Evolutionary conservation across 2,329 filamentous ascomycete species (phyloP).

Genomic region (Hymenoscyphus fraxineus): DNA sequence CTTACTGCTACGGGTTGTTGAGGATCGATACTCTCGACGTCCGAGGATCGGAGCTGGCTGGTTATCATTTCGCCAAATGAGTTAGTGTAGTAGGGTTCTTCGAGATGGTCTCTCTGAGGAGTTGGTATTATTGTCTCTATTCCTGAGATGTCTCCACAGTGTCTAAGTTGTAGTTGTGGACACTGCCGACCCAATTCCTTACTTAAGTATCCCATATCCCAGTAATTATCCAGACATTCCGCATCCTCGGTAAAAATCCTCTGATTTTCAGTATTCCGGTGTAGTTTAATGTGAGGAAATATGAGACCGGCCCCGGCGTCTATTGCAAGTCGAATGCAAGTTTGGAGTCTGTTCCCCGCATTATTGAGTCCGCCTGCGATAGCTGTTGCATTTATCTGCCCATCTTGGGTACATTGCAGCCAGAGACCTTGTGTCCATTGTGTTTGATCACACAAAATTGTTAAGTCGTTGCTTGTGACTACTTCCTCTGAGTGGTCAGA

Average conservation of each 20-base stretch:
- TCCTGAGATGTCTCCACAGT: constrained; percentile 10
- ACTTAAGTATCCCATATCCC: constrained; percentile 13
- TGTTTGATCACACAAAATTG: constrained; percentile 31
- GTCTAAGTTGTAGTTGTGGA: constrained; percentile 14
- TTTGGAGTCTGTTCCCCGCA: constrained; percentile 18
- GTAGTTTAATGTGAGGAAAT: constrained; percentile 8
- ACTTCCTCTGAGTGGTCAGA: background rate
- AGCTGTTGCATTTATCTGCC: constrained; percentile 7
- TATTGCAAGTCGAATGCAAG: constrained; percentile 20
- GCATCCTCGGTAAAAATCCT: constrained; percentile 4
- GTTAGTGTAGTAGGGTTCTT: constrained; percentile 5
- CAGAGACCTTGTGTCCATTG: constrained; percentile 22
- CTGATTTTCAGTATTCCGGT: background rate
- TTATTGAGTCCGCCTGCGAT: constrained; percentile 22
- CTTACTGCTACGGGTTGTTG: constrained; percentile 10
- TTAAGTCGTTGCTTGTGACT: background rate
- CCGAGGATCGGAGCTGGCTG: background rate
- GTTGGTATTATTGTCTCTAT: constrained; percentile 5
- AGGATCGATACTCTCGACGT: constrained; percentile 6
- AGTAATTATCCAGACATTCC: constrained; percentile 13
- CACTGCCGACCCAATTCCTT: constrained; percentile 10
- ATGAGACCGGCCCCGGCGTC: constrained; percentile 19
- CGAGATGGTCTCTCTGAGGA: constrained; percentile 2
- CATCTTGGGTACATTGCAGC: constrained; percentile 15
- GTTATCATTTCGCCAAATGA: constrained; percentile 11